phyloP scores from a whole-genome alignment of 2,329 filamentous ascomycete genomes.

The Dactylellina cionopaga region DNA sequence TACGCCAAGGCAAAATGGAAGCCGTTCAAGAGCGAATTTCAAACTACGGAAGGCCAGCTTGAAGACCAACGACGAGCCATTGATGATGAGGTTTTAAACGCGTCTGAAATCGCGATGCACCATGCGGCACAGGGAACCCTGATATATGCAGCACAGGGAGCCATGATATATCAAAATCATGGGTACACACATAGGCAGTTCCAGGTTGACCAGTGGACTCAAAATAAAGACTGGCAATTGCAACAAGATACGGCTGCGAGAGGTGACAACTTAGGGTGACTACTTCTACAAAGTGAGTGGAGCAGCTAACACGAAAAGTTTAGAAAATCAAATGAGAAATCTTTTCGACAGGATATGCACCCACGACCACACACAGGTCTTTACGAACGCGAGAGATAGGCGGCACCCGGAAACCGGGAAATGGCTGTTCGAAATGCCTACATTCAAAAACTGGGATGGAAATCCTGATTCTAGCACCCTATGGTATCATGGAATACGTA shows the following conservation, averaged over 20 bases:
- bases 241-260: conserved; percentile 7
- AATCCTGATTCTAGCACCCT: conserved; percentile 24
- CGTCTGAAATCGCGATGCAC: conserved; percentile 29
- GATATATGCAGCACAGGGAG: conserved; percentile 28
- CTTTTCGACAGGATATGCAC: conserved; percentile 48
- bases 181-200: conserved; percentile 11
- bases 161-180: conserved; percentile 31
- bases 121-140: too few relatives aligned
- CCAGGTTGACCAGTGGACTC: conserved; percentile 24
- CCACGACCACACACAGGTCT: conserved; percentile 44
- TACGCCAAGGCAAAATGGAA: conserved; percentile 49
- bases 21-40: conserved; percentile 52
- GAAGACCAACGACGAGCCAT: conserved; percentile 33
- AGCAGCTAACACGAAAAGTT: not conserved
- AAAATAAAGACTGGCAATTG: conserved; percentile 24
- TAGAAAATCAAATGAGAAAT: conserved; percentile 12
- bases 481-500: conserved; percentile 54
- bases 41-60: conserved; percentile 42
- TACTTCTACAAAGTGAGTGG: not conserved
- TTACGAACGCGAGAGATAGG: conserved; percentile 35
- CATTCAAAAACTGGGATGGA: conserved; percentile 43
- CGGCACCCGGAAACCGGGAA: conserved; percentile 48
- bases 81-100: conserved; percentile 32
- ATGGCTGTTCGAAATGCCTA: conserved; percentile 48
- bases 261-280: conserved; percentile 7